Evolutionary conservation across 768 basidiomycete species (phyloP).

Genomic region (Collybiopsis confluens): DNA sequence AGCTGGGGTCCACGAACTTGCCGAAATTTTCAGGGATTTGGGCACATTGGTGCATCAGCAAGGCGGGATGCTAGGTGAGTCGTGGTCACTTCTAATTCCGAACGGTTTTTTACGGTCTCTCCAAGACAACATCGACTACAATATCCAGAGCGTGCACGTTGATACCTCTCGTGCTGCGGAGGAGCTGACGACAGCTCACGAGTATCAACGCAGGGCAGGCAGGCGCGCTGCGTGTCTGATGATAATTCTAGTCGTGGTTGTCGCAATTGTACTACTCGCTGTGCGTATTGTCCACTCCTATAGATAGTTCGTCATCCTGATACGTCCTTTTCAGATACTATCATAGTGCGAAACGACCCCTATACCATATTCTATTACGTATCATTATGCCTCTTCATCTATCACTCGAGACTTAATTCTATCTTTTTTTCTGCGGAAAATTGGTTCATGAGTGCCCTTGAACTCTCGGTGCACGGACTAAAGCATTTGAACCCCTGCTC

Average conservation of each 20-base stretch:
- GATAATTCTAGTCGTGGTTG: constrained; percentile 81
- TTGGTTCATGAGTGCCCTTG: too few relatives aligned
- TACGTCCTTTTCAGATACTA: background rate
- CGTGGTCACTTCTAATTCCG: background rate
- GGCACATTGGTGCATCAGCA: constrained; percentile 94
- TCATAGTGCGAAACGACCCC: background rate
- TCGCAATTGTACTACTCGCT: constrained; percentile 85
- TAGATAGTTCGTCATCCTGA: background rate
- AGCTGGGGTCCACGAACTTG: constrained; percentile 90
- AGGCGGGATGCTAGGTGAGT: constrained; percentile 84
- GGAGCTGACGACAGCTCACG: constrained; percentile 84
- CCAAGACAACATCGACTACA: constrained; percentile 91
- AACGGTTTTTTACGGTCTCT: background rate
- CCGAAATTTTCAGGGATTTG: constrained; percentile 94
- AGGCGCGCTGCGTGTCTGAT: constrained; percentile 85
- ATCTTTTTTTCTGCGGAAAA: too few relatives aligned
- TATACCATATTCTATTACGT: background rate
- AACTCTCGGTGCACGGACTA: too few relatives aligned
- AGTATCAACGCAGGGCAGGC: constrained; percentile 93
- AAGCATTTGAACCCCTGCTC: too few relatives aligned
- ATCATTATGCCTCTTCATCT: background rate
- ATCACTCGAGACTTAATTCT: too few relatives aligned
- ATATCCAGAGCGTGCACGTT: constrained; percentile 80
- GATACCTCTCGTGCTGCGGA: constrained; percentile 81
- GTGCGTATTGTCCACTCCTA: constrained; percentile 54